These are phyloP conservation scores for Xenoacremonium recifei DNA, from an alignment of 2,329 filamentous ascomycete species.

Conservation along the genomic window DNA sequence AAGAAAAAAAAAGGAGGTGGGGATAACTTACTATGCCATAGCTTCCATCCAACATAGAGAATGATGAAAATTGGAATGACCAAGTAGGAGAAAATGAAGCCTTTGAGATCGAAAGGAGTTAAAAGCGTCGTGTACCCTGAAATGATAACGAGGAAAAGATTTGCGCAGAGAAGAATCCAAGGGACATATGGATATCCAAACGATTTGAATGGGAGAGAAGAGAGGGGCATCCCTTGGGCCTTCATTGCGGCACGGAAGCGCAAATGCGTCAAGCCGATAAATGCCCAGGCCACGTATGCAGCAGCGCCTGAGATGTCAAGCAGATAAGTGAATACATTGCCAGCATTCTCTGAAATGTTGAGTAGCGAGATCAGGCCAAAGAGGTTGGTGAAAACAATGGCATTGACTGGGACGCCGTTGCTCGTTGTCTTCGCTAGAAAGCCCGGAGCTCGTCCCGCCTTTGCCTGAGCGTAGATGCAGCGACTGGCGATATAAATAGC, in stretches of 20 bases:
- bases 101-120: constrained; percentile 9
- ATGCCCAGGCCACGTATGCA: constrained; percentile 2
- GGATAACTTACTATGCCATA: constrained; percentile 9
- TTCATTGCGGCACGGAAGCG: constrained; percentile 3
- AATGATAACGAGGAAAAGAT: constrained; percentile 10
- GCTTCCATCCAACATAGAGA: constrained; percentile 9
- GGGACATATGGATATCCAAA: constrained; percentile 7
- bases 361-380: constrained; percentile 2
- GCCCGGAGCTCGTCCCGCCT: constrained; percentile 1
- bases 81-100: constrained; percentile 11
- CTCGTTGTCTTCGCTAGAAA: constrained; percentile 1
- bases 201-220: constrained; percentile 2
- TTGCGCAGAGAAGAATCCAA: constrained; percentile 8
- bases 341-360: constrained; percentile 1
- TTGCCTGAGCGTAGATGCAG: constrained; percentile 1
- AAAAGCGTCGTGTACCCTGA: constrained; percentile 10
- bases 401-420: constrained; percentile 1
- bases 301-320: constrained; percentile 1
- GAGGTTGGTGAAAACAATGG: constrained; percentile 2
- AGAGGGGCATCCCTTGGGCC: constrained; percentile 1
- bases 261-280: constrained; percentile 2
- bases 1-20: background rate
- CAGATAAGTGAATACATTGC: constrained; percentile 10
- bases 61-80: constrained; percentile 10
- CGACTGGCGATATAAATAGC: background rate